Evolutionary conservation across 192 early-diverging fungal genomes (phyloP).

Genomic region (Oehlia diaphana): DNA sequence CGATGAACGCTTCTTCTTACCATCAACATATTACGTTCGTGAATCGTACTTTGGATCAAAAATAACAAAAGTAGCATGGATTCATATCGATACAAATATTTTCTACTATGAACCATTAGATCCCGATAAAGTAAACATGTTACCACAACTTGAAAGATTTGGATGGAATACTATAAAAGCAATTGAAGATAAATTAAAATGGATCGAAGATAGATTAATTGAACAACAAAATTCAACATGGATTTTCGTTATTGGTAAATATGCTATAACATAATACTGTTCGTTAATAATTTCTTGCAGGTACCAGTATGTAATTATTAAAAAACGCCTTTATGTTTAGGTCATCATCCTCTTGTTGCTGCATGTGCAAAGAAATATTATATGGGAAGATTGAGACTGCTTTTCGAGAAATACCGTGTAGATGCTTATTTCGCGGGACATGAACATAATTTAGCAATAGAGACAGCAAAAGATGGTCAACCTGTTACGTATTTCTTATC

Average conservation of each 20-base stretch:
- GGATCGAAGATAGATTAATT: conserved; percentile 22
- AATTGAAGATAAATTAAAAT: conserved; percentile 13
- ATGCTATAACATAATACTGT: too few relatives aligned
- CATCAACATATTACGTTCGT: conserved; percentile 5
- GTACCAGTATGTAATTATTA: too few relatives aligned
- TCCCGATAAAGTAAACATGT: background rate
- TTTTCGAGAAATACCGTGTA: conserved; percentile 19
- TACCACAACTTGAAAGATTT: background rate
- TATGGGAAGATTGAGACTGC: background rate
- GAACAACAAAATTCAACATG: conserved; percentile 16
- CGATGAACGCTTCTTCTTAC: conserved; percentile 10
- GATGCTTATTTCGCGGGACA: conserved; percentile 24
- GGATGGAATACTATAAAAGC: background rate
- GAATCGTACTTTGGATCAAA: conserved; percentile 4
- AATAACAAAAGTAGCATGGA: background rate
- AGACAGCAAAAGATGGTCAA: background rate
- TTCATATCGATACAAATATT: conserved; percentile 21
- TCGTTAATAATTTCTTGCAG: too few relatives aligned
- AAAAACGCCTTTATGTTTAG: background rate
- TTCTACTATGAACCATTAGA: background rate
- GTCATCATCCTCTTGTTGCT: conserved; percentile 26
- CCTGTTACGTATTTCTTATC: conserved; percentile 7
- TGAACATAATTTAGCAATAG: conserved; percentile 3
- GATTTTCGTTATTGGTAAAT: conserved; percentile 27
- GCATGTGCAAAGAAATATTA: background rate